Percentiles rank a stretch among this genome's conserved stretches.
phyloP scores from a whole-genome alignment of 176 grass and related monocot genomes.

The Pontederia crassipes region DNA sequence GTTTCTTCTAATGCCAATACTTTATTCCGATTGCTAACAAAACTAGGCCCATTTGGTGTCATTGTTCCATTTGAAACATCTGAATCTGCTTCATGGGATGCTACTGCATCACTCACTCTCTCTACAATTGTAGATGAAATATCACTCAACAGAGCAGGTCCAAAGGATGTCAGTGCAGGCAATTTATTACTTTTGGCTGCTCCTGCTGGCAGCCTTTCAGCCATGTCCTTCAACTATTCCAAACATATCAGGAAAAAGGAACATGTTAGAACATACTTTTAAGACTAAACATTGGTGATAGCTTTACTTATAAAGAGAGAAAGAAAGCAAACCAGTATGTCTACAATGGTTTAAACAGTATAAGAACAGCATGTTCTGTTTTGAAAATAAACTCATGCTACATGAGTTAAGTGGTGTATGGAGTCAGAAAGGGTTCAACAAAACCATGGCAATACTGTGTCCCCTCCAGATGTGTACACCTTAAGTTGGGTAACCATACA shows the following conservation, averaged over 20 bases:
- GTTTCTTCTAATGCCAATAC: slow-evolving; percentile 30
- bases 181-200: slow-evolving; percentile 46
- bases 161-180: slow-evolving; percentile 29
- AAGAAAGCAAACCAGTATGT: too few relatives aligned
- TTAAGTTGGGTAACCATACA: too few relatives aligned
- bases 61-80: slow-evolving; percentile 44
- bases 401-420: too few relatives aligned
- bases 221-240: slow-evolving; percentile 89
- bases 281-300: too few relatives aligned
- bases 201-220: slow-evolving; percentile 66
- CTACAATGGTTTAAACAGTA: too few relatives aligned
- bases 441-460: too few relatives aligned
- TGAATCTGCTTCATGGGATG: slow-evolving; percentile 35
- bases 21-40: slow-evolving; percentile 36
- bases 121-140: slow-evolving; percentile 31
- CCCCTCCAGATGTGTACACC: too few relatives aligned
- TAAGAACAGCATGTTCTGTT: neutral
- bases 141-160: slow-evolving; percentile 33
- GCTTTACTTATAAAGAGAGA: too few relatives aligned
- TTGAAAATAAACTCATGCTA: too few relatives aligned
- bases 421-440: too few relatives aligned
- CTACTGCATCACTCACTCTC: slow-evolving; percentile 35
- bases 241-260: slow-evolving; percentile 4
- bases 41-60: slow-evolving; percentile 46
- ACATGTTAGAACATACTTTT: neutral